A percentile compares a stretch with the other conserved stretches of the same genome.
Evolutionary conservation across 2,329 filamentous ascomycete genomes (phyloP).

Genomic region (Pyrenophora teres): DNA sequence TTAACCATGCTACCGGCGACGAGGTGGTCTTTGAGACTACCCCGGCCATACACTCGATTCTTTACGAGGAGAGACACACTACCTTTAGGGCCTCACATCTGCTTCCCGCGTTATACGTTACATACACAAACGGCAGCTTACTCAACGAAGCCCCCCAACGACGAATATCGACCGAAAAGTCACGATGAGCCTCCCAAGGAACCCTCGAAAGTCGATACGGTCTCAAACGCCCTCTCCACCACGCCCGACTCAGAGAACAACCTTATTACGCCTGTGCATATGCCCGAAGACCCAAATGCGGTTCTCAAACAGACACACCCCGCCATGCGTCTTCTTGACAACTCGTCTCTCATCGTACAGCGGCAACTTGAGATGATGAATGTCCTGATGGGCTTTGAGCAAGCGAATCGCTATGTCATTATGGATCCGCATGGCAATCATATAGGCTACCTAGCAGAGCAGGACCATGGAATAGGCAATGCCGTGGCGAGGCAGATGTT

Average conservation of each 20-base stretch:
- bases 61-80: conserved; percentile 29
- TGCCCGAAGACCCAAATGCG: conserved; percentile 64
- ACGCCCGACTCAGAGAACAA: conserved; percentile 51
- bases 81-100: conserved; percentile 30
- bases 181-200: conserved; percentile 21
- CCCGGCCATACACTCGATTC: conserved; percentile 29
- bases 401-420: conserved; percentile 69
- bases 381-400: conserved; percentile 67
- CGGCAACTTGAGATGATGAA: conserved; percentile 70
- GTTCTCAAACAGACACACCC: conserved; percentile 64
- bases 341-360: conserved; percentile 66
- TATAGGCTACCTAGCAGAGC: conserved; percentile 67
- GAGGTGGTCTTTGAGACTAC: conserved; percentile 36
- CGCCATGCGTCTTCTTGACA: conserved; percentile 61
- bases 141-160: conserved; percentile 16
- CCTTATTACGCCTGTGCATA: conserved; percentile 64
- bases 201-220: conserved; percentile 46
- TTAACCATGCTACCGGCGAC: conserved; percentile 32
- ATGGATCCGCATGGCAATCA: conserved; percentile 67
- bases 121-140: conserved; percentile 14
- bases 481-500: conserved; percentile 64
- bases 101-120: conserved; percentile 23
- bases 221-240: conserved; percentile 53
- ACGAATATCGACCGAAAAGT: conserved; percentile 8
- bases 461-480: conserved; percentile 63